Evolutionary conservation across 2,329 filamentous ascomycete species (phyloP), one percentile per base, ranked within the genome.

Genomic region (Diaporthe velutina): DNA sequence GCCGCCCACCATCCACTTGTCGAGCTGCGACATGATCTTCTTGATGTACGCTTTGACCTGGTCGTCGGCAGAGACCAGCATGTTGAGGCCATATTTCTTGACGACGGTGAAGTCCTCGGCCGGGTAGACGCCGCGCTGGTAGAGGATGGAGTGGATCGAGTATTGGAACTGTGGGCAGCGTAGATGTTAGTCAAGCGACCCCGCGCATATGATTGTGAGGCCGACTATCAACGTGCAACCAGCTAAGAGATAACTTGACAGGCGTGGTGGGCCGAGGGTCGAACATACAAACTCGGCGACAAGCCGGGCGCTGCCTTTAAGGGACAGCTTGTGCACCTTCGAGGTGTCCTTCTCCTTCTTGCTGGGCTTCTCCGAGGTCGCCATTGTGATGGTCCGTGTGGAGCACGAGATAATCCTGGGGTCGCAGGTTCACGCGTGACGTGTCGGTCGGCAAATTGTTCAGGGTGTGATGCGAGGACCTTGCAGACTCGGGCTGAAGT

Each of bases 31-130:
- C 96, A 90, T 99, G 86, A 99, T 98, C 86, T 97, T 98, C 85
- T 98, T 98, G 88, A 99, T 98, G 86, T 99, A 99, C 42, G 96
- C 95, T 85, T 98, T 98, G 82, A 99, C 97, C 86, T 99, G 96
- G 87, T 98, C 97, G 83, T 99, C 97, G 77, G 95, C 92, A 42
- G 96, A 97, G 70, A 98, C 91, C 80, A 98, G 94, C 95, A 98
- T 98, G 81, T 98, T 98, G 80, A 99, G 91, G 80, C 97, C 97
- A 93, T 99, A 99, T 87, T 99, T 99, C 87, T 99, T 99, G 81
- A 99, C 96, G 54, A 95, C 93, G 78, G 94, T 95, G 83, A 99
- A 99, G 86, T 99, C 97, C 82, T 99, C 97, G 70, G 97, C 95
- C 35, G 97, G 97, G 84, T 99, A 94, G 78, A 94, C 92, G 75